Evolutionary conservation across 2,329 filamentous ascomycete genomes (phyloP).

Genomic region (Lasiodiplodia sp.): DNA sequence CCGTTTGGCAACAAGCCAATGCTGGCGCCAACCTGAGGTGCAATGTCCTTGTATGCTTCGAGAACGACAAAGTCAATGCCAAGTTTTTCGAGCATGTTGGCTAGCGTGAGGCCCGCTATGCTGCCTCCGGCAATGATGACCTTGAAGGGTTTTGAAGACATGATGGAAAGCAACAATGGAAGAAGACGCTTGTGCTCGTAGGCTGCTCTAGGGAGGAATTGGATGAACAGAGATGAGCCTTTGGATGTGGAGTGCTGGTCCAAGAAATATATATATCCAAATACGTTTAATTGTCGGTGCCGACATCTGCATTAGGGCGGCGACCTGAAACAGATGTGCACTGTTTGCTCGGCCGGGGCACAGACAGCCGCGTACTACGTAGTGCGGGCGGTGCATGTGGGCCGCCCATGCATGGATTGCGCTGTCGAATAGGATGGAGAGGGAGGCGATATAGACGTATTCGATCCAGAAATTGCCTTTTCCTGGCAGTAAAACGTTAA

Average conservation of each 20-base stretch:
- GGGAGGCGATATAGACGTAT: background rate
- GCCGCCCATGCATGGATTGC: background rate
- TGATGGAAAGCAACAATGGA: background rate
- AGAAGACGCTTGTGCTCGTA: background rate
- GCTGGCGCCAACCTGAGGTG: constrained; percentile 36
- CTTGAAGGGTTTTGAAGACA: constrained; percentile 15
- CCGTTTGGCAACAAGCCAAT: constrained; percentile 34
- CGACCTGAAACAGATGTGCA: background rate
- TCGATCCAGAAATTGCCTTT: background rate
- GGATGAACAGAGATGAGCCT: background rate
- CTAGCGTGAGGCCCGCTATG: constrained; percentile 28
- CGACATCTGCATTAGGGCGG: background rate
- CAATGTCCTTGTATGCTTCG: constrained; percentile 34
- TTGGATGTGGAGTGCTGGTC: background rate
- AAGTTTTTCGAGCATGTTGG: constrained; percentile 17
- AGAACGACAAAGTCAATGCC: constrained; percentile 32
- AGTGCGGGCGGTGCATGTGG: background rate
- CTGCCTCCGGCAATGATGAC: constrained; percentile 29
- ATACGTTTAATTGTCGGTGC: background rate
- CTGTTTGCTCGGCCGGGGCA: background rate
- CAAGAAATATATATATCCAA: background rate
- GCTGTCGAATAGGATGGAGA: no score
- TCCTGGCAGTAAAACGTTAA: background rate
- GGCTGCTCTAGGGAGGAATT: background rate
- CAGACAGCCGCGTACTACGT: no score